Conservation (phyloP, 2,329 filamentous ascomycete genomes). For the Phialocephala sp. region DNA sequence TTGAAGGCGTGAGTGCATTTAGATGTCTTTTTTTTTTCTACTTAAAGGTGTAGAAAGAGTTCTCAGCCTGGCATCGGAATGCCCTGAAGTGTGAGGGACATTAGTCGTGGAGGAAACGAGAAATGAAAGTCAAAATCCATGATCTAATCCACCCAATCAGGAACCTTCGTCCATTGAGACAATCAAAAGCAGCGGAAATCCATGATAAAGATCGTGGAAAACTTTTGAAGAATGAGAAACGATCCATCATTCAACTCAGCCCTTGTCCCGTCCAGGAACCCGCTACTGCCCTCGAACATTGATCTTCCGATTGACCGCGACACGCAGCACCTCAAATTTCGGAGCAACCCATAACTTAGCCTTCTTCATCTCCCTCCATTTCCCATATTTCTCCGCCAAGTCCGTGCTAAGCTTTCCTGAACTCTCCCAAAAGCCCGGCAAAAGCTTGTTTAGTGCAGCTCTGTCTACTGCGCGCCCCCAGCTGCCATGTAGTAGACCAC, state of each 20-base stretch:
- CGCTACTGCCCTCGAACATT: neutral
- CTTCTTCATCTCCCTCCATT: neutral
- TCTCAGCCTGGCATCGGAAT: no score
- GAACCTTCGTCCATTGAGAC: neutral
- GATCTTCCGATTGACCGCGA: neutral
- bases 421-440: no score
- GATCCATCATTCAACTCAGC: neutral
- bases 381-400: neutral
- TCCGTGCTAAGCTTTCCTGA: neutral
- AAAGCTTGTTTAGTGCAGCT: no score
- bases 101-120: neutral
- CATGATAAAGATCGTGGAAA: neutral
- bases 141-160: neutral
- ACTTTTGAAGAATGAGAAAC: neutral
- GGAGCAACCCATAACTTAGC: neutral
- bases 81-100: neutral
- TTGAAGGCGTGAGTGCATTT: no score
- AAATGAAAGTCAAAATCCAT: neutral
- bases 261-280: neutral
- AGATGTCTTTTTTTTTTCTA: no score
- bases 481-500: neutral
- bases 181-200: neutral
- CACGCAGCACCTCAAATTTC: neutral
- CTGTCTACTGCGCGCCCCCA: neutral
- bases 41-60: no score